phyloP scores from a whole-genome alignment of 2,329 filamentous ascomycete species.

The Fusarium poae region DNA sequence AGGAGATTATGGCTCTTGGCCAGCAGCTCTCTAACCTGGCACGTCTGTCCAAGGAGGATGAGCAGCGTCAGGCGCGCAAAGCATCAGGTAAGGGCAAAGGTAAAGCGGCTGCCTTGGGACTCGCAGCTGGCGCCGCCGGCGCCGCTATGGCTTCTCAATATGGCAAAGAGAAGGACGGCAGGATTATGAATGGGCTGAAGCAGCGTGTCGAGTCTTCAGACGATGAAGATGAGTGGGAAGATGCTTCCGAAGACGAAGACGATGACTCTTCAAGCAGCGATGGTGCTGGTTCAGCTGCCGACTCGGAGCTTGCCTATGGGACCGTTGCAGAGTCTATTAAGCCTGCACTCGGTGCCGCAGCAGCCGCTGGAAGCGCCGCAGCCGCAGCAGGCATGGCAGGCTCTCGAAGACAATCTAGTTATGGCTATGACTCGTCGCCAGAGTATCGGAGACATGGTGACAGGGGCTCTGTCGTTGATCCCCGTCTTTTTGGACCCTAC shows the following conservation, averaged over 20 bases:
- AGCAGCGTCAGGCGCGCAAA: slow-evolving; percentile 56
- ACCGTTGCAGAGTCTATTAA: slow-evolving; percentile 45
- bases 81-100: slow-evolving; percentile 43
- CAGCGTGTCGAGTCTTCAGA: slow-evolving; percentile 53
- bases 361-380: slow-evolving; percentile 57
- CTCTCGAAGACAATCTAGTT: slow-evolving; percentile 45
- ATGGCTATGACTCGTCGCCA: slow-evolving; percentile 22
- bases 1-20: slow-evolving; percentile 69
- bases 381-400: slow-evolving; percentile 58
- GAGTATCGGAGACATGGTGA: slow-evolving; percentile 45
- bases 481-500: slow-evolving; percentile 68
- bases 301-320: slow-evolving; percentile 58
- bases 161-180: slow-evolving; percentile 54
- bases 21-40: slow-evolving; percentile 67
- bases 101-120: slow-evolving; percentile 40
- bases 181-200: slow-evolving; percentile 59
- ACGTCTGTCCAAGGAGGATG: slow-evolving; percentile 63
- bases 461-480: slow-evolving; percentile 68
- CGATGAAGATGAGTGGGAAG: slow-evolving; percentile 60
- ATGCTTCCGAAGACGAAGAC: slow-evolving; percentile 61
- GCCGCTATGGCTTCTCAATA: slow-evolving; percentile 56
- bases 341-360: slow-evolving; percentile 42
- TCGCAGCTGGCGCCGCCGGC: slow-evolving; percentile 56
- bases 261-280: slow-evolving; percentile 56
- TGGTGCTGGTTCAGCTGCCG: slow-evolving; percentile 51